Base-by-base conservation (phyloP, 345 rosid species). In the Aquilaria sinensis region DNA sequence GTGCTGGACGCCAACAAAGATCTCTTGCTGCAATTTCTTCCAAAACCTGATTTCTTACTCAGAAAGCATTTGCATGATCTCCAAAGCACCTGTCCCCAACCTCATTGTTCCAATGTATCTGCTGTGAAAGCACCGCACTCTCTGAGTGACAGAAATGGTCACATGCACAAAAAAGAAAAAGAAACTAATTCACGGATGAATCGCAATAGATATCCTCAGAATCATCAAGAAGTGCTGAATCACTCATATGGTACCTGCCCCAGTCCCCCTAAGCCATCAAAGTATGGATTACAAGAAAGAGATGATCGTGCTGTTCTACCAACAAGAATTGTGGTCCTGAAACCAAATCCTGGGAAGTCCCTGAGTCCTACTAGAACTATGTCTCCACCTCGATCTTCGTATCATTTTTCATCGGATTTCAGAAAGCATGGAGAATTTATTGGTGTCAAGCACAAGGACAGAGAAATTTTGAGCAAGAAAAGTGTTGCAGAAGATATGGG, bases 261-360 rank as follows among this genome's bases (percentile, higher is more conserved):
- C 59, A 66, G 45, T 66, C 30, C 68, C 31, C 31, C 65, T 31
- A 75, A 73, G 60, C 63, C 82, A 16, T 30, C 75, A 58, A 78
- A 75, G 47, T 33, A 62, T 68, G 79, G 70, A 53, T 61, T 67
- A 60, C 76, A 80, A 54, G 81, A 65, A 59, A 81, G 57, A 70
- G 70, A 61, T 52, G 79, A 65, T 54, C 29, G 70, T 12, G 56
- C 68, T 51, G 66, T 45, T 58, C 67, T 76, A 66, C 86, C 87
- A 15, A 86, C 97, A 50, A 83, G 82, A 73, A 91, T 91, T 74
- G 92, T 91, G 66, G 90, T 91, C 66, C 78, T 91, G 64, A 91
- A 91, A 67, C 94, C 97, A 59, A 86, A 85, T 66, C 54, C 79
- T 23, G 94, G 85, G 31, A 86, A 76, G 78, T 58, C 67, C 53